Evolutionary conservation across 2,329 filamentous ascomycete species (phyloP), one percentile per base, ranked within the genome.

Genomic region (Cadophora gregata): DNA sequence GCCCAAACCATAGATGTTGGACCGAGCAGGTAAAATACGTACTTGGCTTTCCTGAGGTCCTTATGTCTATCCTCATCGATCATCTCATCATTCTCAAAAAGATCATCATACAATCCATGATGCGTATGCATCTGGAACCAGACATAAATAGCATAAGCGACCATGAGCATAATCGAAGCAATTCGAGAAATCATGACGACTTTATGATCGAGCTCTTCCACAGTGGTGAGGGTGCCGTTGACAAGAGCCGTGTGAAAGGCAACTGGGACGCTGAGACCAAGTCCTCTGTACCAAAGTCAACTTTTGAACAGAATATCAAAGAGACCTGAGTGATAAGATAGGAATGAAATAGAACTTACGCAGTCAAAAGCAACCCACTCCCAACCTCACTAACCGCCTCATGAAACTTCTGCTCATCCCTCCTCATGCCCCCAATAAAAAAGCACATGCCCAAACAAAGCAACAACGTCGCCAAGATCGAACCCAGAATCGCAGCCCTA

Each of bases 371-470:
- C 59, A 96, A 78, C 0, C 91, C 92, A 56, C 86, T 92, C 19
- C 92, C 93, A 10, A 91, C 90, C 78, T 96, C 93, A 70, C 89
- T 91, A 63, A 96, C 85, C 4, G 88, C 88, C 66, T 90, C 86
- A 74, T 91, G 89, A 76, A 96, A 96, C 16, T 81, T 82, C 72
- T 93, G 87, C 71, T 90, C 86, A 6, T 91, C 83, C 31, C 89
- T 85, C 63, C 83, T 82, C 50, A 96, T 72, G 12, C 93, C 93
- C 48, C 92, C 92, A 25, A 88, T 85, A 69, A 95, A 87, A 81
- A 97, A 96, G 77, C 92, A 96, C 62, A 90, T 75, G 0, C 93
- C 93, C 36, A 96, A 79, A 73, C 93, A 96, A 1, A 96, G 82
- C 55, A 96, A 80, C 80, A 96, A 85, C 42, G 93, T 96, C n/a